These are phyloP conservation scores for Alternaria triticina DNA, from an alignment of 2,329 filamentous ascomycete species.

Conservation along the genomic window DNA sequence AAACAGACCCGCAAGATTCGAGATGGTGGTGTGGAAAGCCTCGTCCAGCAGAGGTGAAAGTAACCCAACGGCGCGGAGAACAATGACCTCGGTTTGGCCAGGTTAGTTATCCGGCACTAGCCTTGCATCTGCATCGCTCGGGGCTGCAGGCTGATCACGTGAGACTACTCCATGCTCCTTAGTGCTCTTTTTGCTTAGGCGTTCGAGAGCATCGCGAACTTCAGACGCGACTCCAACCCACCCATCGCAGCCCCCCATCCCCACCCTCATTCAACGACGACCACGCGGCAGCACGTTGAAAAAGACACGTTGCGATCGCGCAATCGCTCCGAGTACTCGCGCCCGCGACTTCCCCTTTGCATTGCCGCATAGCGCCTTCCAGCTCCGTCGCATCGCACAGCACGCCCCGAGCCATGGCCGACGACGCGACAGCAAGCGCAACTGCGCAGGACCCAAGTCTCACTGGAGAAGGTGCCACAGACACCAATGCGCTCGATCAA, in stretches of 20 bases:
- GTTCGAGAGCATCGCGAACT: constrained; percentile 38
- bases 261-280: constrained; percentile 30
- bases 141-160: constrained; percentile 19
- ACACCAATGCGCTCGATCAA: constrained; percentile 36
- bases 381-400: constrained; percentile 28
- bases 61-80: constrained; percentile 9
- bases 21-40: neutral
- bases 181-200: constrained; percentile 21
- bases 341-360: constrained; percentile 18
- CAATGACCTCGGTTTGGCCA: constrained; percentile 40
- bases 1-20: neutral
- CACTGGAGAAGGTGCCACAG: constrained; percentile 30
- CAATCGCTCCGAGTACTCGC: constrained; percentile 4
- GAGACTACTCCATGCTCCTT: constrained; percentile 17
- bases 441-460: constrained; percentile 36
- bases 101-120: constrained; percentile 26
- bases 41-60: constrained; percentile 6
- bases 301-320: constrained; percentile 13
- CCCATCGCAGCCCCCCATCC: constrained; percentile 37
- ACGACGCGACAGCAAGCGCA: constrained; percentile 40
- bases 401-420: constrained; percentile 40
- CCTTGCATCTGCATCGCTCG: constrained; percentile 5
- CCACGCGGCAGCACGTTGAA: constrained; percentile 15
- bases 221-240: constrained; percentile 35
- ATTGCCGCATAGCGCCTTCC: constrained; percentile 19